Conservation (phyloP, 2,329 filamentous ascomycete genomes). For the Penicillium decumbens region DNA sequence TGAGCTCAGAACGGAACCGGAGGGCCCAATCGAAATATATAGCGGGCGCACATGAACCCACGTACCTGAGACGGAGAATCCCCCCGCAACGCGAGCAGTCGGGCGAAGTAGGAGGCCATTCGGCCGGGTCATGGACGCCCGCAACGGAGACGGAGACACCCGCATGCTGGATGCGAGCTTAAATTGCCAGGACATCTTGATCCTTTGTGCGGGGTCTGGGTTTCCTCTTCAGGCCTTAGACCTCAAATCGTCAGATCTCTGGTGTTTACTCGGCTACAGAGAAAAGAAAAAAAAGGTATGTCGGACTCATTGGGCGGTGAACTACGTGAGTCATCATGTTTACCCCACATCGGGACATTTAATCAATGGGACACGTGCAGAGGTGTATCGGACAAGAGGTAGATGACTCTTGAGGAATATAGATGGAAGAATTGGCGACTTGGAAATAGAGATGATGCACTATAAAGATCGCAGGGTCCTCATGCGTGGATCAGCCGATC, state of each 20-base stretch:
- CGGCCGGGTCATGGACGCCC: constrained; percentile 29
- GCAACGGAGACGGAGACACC: constrained; percentile 31
- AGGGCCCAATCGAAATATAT: constrained; percentile 12
- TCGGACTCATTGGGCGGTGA: constrained; percentile 20
- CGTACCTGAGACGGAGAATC: constrained; percentile 28
- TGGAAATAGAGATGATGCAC: not conserved
- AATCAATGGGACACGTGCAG: constrained; percentile 1
- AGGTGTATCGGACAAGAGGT: constrained; percentile 5
- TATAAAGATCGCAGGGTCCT: not conserved
- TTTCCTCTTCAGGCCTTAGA: not conserved
- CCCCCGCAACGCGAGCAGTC: constrained; percentile 19
- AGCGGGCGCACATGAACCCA: constrained; percentile 13
- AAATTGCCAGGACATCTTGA: constrained; percentile 30
- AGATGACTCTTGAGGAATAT: not conserved
- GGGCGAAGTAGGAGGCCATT: constrained; percentile 26
- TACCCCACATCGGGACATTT: constrained; percentile 8
- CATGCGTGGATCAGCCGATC: constrained; percentile 1
- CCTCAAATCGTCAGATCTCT: not conserved
- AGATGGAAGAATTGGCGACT: not conserved
- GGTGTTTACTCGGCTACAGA: not conserved
- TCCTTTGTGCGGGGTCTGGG: not conserved
- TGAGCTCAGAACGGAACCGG: not conserved
- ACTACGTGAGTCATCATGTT: constrained; percentile 19
- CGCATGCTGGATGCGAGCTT: constrained; percentile 29
- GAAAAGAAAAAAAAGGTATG: constrained; percentile 5